Base-by-base conservation (phyloP, 352 stramenopile species). In the Stramenopiles sp. region DNA sequence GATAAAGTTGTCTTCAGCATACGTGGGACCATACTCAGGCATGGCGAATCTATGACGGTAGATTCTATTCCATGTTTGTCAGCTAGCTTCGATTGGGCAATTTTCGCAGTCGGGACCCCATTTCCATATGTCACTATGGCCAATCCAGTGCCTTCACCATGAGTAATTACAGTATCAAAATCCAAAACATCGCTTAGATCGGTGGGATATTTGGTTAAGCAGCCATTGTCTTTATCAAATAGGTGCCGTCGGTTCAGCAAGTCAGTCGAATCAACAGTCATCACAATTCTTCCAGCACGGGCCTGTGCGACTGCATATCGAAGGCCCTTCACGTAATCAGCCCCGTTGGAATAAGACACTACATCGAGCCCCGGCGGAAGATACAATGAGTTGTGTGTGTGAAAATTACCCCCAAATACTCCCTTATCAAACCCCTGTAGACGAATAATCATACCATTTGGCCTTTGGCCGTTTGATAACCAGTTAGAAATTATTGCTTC, bases 331-430 rank as follows among this genome's bases (percentile, higher is more conserved):
- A 86, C 87, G 81, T 91, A 93, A 83, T 93, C 89, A 76, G 82
- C 8, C 0, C 89, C 89, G 82, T 92, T 93, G 30, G 85, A 90
- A 80, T 88, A 92, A 82, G 88, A 92, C 14, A 93, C 81, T 0
- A 92, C 84, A 80, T 93, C 89, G n/a, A 93, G 83, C 22, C 89
- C 89, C 8, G 89, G 88, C 71, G 88, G 88, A 32, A 90, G 87
- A 80, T 89, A 85, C 67, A 93, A 84, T 83, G 85, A 86, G 81
- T 92, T 93, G 80, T 92, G 88, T 7, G 89, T 93, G 81, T 93
- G 89, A 85, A 91, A 93, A 76, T 93, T 93, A 44, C 89, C 89
- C 81, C 89, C 88, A 83, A 93, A 93, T 7, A 90, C 44, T 7
- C 89, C 89, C 78, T 85, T 82, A 83, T 93, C 89, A 86, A 93